phyloP scores from a whole-genome alignment of 768 basidiomycete genomes.

The Tephrocybe sp. region DNA sequence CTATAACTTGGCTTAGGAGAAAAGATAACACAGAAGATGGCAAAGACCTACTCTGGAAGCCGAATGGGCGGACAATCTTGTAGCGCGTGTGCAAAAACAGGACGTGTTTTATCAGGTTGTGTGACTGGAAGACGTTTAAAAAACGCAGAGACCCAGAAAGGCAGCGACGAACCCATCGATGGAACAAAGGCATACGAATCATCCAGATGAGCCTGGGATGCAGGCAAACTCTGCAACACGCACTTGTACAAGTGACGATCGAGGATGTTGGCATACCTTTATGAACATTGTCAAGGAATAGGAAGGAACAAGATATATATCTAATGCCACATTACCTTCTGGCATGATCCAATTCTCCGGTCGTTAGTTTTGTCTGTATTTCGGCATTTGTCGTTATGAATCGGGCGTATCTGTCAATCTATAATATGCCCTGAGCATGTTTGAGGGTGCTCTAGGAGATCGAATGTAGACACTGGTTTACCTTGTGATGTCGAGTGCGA shows the following conservation, averaged over 20 bases:
- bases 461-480: constrained; percentile 25
- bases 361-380: constrained; percentile 75
- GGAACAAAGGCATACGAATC: constrained; percentile 70
- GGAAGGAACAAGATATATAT: not conserved
- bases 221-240: constrained; percentile 81
- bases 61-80: constrained; percentile 63
- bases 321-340: constrained; percentile 52
- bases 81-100: constrained; percentile 82
- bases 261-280: constrained; percentile 71
- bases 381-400: constrained; percentile 70
- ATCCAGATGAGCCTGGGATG: constrained; percentile 71
- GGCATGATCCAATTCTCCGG: constrained; percentile 80
- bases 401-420: constrained; percentile 90
- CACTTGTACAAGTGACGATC: constrained; percentile 78
- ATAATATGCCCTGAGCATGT: constrained; percentile 20
- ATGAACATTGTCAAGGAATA: not conserved
- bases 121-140: constrained; percentile 48
- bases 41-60: constrained; percentile 60
- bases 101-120: constrained; percentile 68
- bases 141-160: constrained; percentile 4
- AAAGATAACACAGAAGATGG: not conserved
- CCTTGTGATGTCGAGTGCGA: constrained; percentile 84
- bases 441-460: constrained; percentile 12
- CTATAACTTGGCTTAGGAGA: constrained; percentile 27
- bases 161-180: constrained; percentile 60